Evolutionary conservation across 2,329 filamentous ascomycete genomes (phyloP).

Genomic region (Phoma sp.): DNA sequence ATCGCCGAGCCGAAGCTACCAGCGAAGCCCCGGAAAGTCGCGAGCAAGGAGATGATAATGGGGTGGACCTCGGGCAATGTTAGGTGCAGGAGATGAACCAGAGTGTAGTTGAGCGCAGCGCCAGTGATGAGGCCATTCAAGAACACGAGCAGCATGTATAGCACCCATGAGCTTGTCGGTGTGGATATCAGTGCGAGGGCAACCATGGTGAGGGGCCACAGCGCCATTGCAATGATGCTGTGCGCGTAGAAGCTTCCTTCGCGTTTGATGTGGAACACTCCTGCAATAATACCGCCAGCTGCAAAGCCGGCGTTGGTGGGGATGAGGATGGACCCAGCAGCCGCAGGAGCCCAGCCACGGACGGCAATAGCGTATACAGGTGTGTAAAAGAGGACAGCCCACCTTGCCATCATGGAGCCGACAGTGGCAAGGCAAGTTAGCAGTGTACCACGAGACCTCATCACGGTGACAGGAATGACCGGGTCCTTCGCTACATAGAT

Average conservation of each 20-base stretch:
- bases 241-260: conserved; percentile 75
- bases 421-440: conserved; percentile 77
- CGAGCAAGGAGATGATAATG: conserved; percentile 75
- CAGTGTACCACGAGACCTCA: conserved; percentile 73
- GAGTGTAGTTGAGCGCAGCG: conserved; percentile 77
- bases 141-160: conserved; percentile 69
- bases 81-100: conserved; percentile 80
- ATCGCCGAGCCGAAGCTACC: conserved; percentile 82
- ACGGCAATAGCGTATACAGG: conserved; percentile 82
- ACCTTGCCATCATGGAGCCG: conserved; percentile 80
- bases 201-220: conserved; percentile 68
- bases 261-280: conserved; percentile 76
- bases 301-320: conserved; percentile 85
- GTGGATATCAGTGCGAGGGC: conserved; percentile 64
- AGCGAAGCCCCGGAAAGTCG: conserved; percentile 82
- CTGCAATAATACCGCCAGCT: conserved; percentile 73
- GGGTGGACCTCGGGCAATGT: conserved; percentile 71
- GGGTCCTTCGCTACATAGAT: conserved; percentile 69
- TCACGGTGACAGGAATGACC: conserved; percentile 74
- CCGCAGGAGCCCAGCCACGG: conserved; percentile 70
- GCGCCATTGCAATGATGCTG: conserved; percentile 63
- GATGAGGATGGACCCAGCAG: conserved; percentile 76
- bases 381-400: conserved; percentile 80
- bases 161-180: conserved; percentile 55
- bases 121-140: conserved; percentile 76